Evolutionary conservation across 2,329 filamentous ascomycete genomes (phyloP), one percentile per base, ranked within the genome.

Genomic region (Hypocrella siamensis): DNA sequence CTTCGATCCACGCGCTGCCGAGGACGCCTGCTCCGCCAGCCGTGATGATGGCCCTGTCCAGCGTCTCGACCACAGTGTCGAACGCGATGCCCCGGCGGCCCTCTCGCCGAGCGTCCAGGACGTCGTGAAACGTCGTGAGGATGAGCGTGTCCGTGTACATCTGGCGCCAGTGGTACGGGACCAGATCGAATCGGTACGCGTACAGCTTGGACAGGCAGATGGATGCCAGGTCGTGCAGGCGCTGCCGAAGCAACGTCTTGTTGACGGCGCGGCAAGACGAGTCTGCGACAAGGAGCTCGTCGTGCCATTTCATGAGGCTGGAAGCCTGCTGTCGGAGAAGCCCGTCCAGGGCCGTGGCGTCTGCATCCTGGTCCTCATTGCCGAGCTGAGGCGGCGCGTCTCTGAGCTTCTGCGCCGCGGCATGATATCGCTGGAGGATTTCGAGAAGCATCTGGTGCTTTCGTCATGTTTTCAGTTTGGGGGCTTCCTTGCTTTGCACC

Each of bases 1-100:
- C 46, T 35, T 76, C 63, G 28, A 76, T 61, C 51, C 65, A 70
- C 4, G 10, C 30, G 15, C 53, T 46, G 6, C 69, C 65, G 34
- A 80, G 60, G 1, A 47, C 40, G 1, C 66, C 61, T 2, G 70
- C 70, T 0, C 68, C 78, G 1, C 79, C 81, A 0, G 81, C 71
- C 33, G 85, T 67, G 28, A 93, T 82, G 28, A 92, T 54, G 0
- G 79, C 76, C 50, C 75, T 73, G 44, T 94, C 86, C 2, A 96
- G 63, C 2, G 65, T 56, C 32, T 65, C 63, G 21, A 93, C 67
- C 2, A 79, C 60, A 2, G 61, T 51, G 21, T 70, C 62, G 4
- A 85, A 36, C 9, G 28, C 29, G 3, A 19, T 30, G 7, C 25
- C 30, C 4, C 26, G n/a, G 1, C 25, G 30, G 25, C 25, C 14